phyloP scores from a whole-genome alignment of 768 basidiomycete species.

The Calocera viscosa region DNA sequence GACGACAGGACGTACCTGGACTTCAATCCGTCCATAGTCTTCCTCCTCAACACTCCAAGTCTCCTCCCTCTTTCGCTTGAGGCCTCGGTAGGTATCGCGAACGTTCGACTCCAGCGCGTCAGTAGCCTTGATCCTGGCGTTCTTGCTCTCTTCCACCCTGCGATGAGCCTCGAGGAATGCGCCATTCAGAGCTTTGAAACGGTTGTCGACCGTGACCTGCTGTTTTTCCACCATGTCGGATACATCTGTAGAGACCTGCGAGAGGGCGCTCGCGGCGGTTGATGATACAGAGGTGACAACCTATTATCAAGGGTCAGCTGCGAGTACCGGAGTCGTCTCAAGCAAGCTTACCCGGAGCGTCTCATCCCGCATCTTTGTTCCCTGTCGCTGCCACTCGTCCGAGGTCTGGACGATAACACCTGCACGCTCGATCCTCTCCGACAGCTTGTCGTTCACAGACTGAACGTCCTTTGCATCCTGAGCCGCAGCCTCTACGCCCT shows the following conservation, averaged over 20 bases:
- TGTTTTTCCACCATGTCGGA: background rate
- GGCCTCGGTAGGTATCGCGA: background rate
- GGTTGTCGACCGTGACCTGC: background rate
- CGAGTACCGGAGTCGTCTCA: constrained; percentile 27
- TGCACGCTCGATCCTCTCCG: constrained; percentile 34
- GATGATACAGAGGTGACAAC: constrained; percentile 1
- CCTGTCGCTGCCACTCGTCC: constrained; percentile 38
- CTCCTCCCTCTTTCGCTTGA: constrained; percentile 4
- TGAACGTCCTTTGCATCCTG: background rate
- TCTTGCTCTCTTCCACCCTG: constrained; percentile 1
- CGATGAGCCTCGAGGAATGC: constrained; percentile 1
- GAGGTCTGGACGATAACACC: constrained; percentile 23
- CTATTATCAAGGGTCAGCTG: constrained; percentile 17
- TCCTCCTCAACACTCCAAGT: background rate
- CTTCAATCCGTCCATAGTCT: constrained; percentile 16
- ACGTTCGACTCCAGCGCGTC: background rate
- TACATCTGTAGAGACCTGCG: constrained; percentile 43
- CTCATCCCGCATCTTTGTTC: constrained; percentile 44
- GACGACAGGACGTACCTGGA: constrained; percentile 1
- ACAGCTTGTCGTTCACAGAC: constrained; percentile 20
- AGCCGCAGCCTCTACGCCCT: constrained; percentile 9
- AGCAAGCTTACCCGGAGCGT: constrained; percentile 40
- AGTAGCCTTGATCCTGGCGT: constrained; percentile 1
- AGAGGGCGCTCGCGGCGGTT: constrained; percentile 4
- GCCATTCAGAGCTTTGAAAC: background rate